Evolutionary conservation across 2,329 filamentous ascomycete species (phyloP), one percentile per base, ranked within the genome.

Genomic region (Pseudocercospora ulei): DNA sequence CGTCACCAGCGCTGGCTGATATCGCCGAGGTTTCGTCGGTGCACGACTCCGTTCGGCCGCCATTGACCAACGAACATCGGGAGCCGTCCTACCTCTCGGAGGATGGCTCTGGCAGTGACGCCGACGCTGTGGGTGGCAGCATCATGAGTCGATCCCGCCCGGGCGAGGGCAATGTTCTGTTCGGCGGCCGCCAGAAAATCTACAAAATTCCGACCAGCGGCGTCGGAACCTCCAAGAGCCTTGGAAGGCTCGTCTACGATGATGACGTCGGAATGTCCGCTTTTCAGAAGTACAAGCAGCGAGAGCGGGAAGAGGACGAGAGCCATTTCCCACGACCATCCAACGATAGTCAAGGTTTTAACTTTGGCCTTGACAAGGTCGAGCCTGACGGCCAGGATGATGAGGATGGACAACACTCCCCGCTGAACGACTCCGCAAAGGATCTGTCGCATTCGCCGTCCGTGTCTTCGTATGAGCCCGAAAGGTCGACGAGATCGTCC

Each of bases 171-270:
- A 98, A 96, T 57, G 81, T 83, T 51, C 63, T 98, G 40, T 98
- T 98, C 62, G 90, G 90, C 41, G 90, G 90, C 9, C 77, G 90
- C 28, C 90, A 96, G 60, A 96, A 96, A 65, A 80, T 96, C 23
- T 96, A 92, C 57, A 87, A 85, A 60, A 82, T 94, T 48, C 71
- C 82, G 0, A 65, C 67, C 20, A 67, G 64, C 51, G 52, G 62
- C 39, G 55, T 64, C 39, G 37, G 38, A 12, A 55, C 51, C 9
- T 51, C 52, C 3, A 54, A 67, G 12, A 71, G 69, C 29, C 73
- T 83, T 68, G 82, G 73, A 14, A 78, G 75, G 48, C 71, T 78
- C 0, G 61, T 94, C 2, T 96, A 95, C 56, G 86, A 92, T 16
- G 79, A 90, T 50, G 90, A 98, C 60, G 74, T 95, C 11, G 75